phyloP scores from a whole-genome alignment of 495 filamentous ascomycete genomes.

The Aspergillus cristatus region DNA sequence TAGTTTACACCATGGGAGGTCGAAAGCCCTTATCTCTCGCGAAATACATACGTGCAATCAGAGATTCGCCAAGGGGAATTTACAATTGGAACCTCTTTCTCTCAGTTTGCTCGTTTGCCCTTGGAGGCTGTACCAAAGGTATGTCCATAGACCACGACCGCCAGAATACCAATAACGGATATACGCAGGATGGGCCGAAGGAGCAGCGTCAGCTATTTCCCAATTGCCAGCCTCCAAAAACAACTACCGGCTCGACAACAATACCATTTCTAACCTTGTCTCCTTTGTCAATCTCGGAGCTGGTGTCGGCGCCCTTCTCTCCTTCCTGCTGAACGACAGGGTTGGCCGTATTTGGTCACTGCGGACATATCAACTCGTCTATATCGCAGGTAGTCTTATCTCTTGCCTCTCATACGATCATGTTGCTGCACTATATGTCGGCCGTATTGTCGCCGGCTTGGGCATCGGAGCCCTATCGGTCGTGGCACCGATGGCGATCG shows the following conservation, averaged over 20 bases:
- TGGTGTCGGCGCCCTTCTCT: slow-evolving; percentile 9
- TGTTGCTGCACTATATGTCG: slow-evolving; percentile 3
- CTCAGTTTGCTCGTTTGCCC: not conserved
- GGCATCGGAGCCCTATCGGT: slow-evolving; percentile 11
- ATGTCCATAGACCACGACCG: not conserved
- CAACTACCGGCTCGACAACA: not conserved
- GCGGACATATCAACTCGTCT: slow-evolving; percentile 9
- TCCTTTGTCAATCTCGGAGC: slow-evolving; percentile 13
- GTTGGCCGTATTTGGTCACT: slow-evolving; percentile 12
- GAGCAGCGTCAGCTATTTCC: not conserved
- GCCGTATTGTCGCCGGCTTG: slow-evolving; percentile 10
- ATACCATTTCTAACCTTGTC: slow-evolving; percentile 6
- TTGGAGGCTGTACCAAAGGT: not conserved
- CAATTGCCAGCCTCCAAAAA: not conserved
- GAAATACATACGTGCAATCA: not conserved
- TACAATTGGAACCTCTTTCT: not conserved
- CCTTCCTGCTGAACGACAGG: slow-evolving; percentile 12
- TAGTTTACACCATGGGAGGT: not conserved
- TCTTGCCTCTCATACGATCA: slow-evolving; percentile 3
- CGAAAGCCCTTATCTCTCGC: not conserved
- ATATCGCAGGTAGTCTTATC: slow-evolving; percentile 9
- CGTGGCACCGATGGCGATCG: slow-evolving; percentile 7
- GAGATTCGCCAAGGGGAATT: not conserved
- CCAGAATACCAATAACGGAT: not conserved
- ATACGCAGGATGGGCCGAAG: not conserved